These are phyloP conservation scores for Boletales sp. DNA, from an alignment of 768 basidiomycete genomes.

Conservation along the genomic window DNA sequence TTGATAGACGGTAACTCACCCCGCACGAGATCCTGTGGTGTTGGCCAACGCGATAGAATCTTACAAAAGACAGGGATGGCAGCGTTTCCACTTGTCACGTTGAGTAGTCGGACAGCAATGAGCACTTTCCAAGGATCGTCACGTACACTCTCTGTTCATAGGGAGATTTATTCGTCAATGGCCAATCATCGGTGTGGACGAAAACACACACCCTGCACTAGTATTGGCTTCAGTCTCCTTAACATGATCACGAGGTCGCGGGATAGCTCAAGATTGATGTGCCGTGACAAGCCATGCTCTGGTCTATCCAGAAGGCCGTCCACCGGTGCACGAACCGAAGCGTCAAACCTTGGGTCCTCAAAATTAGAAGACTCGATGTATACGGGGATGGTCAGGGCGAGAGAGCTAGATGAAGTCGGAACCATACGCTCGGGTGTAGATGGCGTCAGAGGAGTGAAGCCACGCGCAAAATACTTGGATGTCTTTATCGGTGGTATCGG, in stretches of 20 bases:
- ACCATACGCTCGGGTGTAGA: not conserved
- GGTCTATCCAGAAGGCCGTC: not conserved
- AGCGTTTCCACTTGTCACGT: constrained; percentile 61
- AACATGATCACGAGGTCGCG: constrained; percentile 26
- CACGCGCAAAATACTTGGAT: constrained; percentile 20
- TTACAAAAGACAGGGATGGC: constrained; percentile 66
- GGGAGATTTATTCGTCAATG: not conserved
- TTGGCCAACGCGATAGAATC: constrained; percentile 56
- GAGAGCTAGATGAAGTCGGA: constrained; percentile 2
- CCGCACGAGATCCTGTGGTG: constrained; percentile 47
- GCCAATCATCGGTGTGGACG: not conserved
- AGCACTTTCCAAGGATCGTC: constrained; percentile 68
- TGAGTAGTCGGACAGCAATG: constrained; percentile 63
- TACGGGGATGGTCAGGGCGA: constrained; percentile 2
- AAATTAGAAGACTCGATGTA: constrained; percentile 5
- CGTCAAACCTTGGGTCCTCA: not conserved
- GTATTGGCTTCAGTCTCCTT: constrained; percentile 28
- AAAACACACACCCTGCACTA: constrained; percentile 25
- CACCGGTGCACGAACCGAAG: not conserved
- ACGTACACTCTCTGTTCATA: constrained; percentile 43
- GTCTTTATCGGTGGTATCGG: not conserved
- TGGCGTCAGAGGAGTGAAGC: not conserved
- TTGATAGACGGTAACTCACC: constrained; percentile 36
- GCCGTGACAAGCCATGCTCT: not conserved
- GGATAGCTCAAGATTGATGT: constrained; percentile 3